Evolutionary conservation across 495 filamentous ascomycete species (phyloP), one percentile per base, ranked within the genome.

Genomic region (Xylaria sp.): DNA sequence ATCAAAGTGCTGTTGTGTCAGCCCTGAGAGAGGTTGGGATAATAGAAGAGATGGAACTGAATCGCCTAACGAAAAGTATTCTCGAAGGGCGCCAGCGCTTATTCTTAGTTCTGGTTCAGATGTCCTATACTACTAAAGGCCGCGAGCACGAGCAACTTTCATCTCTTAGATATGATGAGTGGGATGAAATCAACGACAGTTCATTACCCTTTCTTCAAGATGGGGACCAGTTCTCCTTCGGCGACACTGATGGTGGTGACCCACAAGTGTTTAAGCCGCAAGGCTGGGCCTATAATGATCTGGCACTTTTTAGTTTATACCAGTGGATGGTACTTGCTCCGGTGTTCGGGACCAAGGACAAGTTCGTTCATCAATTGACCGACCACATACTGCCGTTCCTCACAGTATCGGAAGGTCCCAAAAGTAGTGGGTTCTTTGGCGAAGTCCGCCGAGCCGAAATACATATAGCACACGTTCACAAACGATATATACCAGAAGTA

Each of bases 401-500:
- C 7, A 6, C 24, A 7, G 2, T 24, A 14, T 26, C 35, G 5
- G 11, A n/a, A 26, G 35, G 33, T 2, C 61, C 35, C 6, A 44
- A 26, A 31, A 43, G 61, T 46, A 35, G 33, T 5, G 61, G 61
- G 19, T 63, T 63, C 17, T 63, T 63, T 17, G 9, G 61, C n/a
- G 35, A 63, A 44, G 61, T 63, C 14, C 26, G 6, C 0, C 61
- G 61, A 24, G 35, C 37, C 2, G 35, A 46, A 19, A 63, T 63
- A 5, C 61, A 63, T 31, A 21, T 33, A 6, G 61, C 61, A 26
- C 61, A 63, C 24, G 44, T 63, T 14, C 15, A 33, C 9, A 1
- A 9, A 33, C 19, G 15, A 35, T 29, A 58, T n/a, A 31, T 31
- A 58, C 53, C 53, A 35, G 53, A 9, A 14, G 26, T 15, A 35